Base-by-base conservation (phyloP, 805 yeast species). In the Tetrapisispora iriomotensis region DNA sequence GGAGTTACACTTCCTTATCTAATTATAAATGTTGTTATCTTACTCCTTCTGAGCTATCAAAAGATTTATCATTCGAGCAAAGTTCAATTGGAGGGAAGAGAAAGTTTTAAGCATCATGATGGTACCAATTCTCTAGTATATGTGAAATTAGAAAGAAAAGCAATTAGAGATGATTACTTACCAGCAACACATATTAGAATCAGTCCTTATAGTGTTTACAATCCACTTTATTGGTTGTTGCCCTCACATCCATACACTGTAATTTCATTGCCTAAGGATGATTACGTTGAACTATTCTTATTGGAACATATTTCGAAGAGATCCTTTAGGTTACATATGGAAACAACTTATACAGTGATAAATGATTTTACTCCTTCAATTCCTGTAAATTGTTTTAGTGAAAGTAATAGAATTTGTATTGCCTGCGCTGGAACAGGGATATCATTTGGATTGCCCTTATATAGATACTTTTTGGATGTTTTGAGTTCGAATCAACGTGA, bases 381-480 rank as follows among this genome's bases (percentile, higher is more conserved):
- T 4, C 63, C 71, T 10, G 45, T 50, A 10, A 60, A 64, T 15
- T 71, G 74, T 43, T 68, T 73, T 44, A 57, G 61, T 29, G 66
- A 74, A 0, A 77, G 74, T 0, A 70, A 68, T 25, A 68, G 71
- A 29, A 70, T 77, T 1, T 54, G 65, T 13, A 66, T 81, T 15
- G 65, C 81, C 1, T 73, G 79, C 45, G 90, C 88, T 12, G 92
- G 92, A 0, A 74, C 85, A 2, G 88, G 90, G 1, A 70, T 82
- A 9, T 77, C 87, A 0, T 71, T 71, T 39, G 82, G 79, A 3
- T 44, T 78, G 8, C 77, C 82, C 0, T 30, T 78, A 1, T 71
- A 65, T 49, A 65, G 66, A 34, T 60, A 68, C 41, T 49, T 54
- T 35, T 37, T 40, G 12, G 32, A 40, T 18, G 20, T 22, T 6